Evolutionary conservation across 257 asterid species (phyloP).

Genomic region (Solanum piurae): DNA sequence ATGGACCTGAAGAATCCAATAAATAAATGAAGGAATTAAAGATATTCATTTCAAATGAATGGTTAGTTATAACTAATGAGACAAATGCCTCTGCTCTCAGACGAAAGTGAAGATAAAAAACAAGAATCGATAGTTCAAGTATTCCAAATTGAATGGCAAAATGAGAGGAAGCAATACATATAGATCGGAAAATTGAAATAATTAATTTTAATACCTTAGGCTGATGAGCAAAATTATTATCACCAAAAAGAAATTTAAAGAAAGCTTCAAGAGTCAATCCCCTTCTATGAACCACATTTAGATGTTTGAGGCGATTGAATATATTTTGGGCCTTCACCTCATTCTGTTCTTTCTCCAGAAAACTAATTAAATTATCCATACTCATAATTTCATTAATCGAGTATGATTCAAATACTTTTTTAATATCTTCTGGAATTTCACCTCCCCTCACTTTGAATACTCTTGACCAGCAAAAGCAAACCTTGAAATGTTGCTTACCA

Average conservation of each 20-base stretch:
- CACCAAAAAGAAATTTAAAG: conserved; percentile 9
- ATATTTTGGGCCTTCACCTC: conserved; percentile 5
- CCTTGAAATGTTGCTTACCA: conserved; percentile 9
- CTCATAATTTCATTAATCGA: conserved; percentile 7
- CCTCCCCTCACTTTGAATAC: not conserved
- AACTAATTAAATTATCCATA: not conserved
- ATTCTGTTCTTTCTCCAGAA: conserved; percentile 1
- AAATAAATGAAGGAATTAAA: not conserved
- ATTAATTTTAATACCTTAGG: not conserved
- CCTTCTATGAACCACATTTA: not conserved
- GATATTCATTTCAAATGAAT: not conserved
- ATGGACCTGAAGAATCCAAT: conserved; percentile 5
- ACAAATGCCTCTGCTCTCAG: not conserved
- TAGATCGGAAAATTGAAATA: not conserved
- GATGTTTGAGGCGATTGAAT: not conserved
- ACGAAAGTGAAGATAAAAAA: not conserved
- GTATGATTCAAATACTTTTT: not conserved
- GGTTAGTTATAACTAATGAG: not conserved
- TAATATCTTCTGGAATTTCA: not conserved
- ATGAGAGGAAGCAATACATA: too few relatives aligned
- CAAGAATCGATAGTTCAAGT: not conserved
- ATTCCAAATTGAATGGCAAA: too few relatives aligned
- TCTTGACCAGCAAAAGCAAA: conserved; percentile 10
- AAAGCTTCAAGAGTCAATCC: conserved; percentile 8
- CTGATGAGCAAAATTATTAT: not conserved